Conservation (phyloP, 2,329 filamentous ascomycete species). For the Claviceps maximensis region DNA sequence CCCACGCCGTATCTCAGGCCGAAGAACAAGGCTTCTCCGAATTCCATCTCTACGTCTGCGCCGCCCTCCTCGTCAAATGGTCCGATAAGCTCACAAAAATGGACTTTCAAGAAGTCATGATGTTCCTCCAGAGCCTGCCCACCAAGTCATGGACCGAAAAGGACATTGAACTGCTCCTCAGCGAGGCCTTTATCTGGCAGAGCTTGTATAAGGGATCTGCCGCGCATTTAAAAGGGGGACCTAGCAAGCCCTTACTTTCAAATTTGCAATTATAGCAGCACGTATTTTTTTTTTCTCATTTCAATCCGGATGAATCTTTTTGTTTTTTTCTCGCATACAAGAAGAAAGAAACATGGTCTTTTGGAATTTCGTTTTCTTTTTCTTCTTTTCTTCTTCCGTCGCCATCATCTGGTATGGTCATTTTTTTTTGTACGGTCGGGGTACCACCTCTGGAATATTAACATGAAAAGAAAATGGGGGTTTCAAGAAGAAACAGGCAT, state of each 20-base stretch:
- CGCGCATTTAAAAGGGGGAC: conserved; percentile 61
- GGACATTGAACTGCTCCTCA: conserved; percentile 88
- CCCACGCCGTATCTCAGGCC: conserved; percentile 42
- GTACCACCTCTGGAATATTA: too few relatives aligned
- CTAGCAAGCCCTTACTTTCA: conserved; percentile 21
- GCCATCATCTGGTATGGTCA: too few relatives aligned
- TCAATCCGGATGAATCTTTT: background rate
- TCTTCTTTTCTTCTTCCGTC: background rate
- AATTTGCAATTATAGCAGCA: conserved; percentile 23
- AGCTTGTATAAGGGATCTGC: conserved; percentile 89
- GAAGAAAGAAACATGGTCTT: too few relatives aligned
- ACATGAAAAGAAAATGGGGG: too few relatives aligned
- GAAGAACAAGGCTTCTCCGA: conserved; percentile 98
- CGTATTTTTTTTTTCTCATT: background rate
- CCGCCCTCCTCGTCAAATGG: conserved; percentile 97
- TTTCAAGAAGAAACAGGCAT: too few relatives aligned
- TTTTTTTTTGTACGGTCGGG: too few relatives aligned
- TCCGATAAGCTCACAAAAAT: conserved; percentile 87
- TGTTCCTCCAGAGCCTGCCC: conserved; percentile 92
- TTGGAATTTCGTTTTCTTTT: background rate
- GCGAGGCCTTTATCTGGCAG: conserved; percentile 98
- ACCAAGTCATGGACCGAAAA: conserved; percentile 95
- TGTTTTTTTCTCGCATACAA: background rate
- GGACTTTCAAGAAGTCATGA: conserved; percentile 98
- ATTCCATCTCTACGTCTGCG: conserved; percentile 96